phyloP scores from a whole-genome alignment of 2,329 filamentous ascomycete genomes.

The Orbilia brochopaga region DNA sequence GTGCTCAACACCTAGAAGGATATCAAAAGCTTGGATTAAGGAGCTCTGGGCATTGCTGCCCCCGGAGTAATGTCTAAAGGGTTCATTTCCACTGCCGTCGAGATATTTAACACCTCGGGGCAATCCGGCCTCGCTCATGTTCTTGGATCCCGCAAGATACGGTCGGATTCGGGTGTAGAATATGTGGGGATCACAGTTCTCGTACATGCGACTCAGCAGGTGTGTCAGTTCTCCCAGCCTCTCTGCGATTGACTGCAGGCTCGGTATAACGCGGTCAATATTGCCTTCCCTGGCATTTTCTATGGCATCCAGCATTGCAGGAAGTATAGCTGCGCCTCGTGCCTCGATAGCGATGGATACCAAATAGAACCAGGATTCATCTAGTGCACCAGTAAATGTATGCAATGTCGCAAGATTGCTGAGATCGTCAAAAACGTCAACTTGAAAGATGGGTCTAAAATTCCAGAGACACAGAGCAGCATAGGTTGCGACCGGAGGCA shows the following conservation, averaged over 20 bases:
- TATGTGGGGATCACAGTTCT: constrained; percentile 89
- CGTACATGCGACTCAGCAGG: constrained; percentile 87
- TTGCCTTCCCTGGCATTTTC: constrained; percentile 76
- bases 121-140: constrained; percentile 92
- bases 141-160: constrained; percentile 94
- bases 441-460: constrained; percentile 86
- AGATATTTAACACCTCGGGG: constrained; percentile 88
- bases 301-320: constrained; percentile 87
- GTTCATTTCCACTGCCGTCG: constrained; percentile 70
- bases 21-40: constrained; percentile 95
- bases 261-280: constrained; percentile 72
- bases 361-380: constrained; percentile 99
- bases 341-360: constrained; percentile 95
- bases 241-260: constrained; percentile 82
- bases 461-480: constrained; percentile 94
- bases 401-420: constrained; percentile 86
- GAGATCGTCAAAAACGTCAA: constrained; percentile 79
- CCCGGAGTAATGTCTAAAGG: constrained; percentile 84
- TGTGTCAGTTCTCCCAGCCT: constrained; percentile 81
- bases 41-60: constrained; percentile 95
- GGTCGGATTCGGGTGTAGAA: constrained; percentile 98
- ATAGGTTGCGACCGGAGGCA: constrained; percentile 93
- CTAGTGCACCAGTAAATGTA: constrained; percentile 90
- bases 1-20: constrained; percentile 87
- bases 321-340: constrained; percentile 82